These are phyloP conservation scores for Saussurea involucrata DNA, from an alignment of 129 eudicot genomes.

Conservation along the genomic window DNA sequence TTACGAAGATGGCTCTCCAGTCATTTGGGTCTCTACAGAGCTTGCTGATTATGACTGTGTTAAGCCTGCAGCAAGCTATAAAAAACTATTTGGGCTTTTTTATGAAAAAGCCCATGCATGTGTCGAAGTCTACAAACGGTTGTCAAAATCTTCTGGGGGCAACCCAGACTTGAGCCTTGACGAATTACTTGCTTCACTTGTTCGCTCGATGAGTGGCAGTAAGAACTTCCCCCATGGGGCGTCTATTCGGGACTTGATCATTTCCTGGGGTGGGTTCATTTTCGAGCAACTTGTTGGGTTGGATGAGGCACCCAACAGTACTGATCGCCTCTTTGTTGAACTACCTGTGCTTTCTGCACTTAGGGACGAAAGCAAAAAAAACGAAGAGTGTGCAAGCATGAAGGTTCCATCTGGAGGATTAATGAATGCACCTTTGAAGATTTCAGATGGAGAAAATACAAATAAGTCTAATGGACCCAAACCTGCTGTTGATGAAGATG, in stretches of 20 bases:
- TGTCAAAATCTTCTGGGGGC: constrained; percentile 65
- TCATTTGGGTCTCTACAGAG: constrained; percentile 76
- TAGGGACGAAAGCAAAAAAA: constrained; percentile 49
- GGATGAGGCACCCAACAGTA: constrained; percentile 51
- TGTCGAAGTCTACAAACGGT: constrained; percentile 55
- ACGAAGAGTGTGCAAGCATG: constrained; percentile 12
- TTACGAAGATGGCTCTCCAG: constrained; percentile 74
- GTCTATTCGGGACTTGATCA: constrained; percentile 53
- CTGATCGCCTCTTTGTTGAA: constrained; percentile 41
- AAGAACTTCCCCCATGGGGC: constrained; percentile 54
- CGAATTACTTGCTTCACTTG: constrained; percentile 63
- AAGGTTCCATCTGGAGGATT: neutral
- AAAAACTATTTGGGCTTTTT: constrained; percentile 49
- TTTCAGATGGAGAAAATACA: constrained; percentile 39
- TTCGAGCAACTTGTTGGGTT: constrained; percentile 65
- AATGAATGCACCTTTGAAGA: constrained; percentile 30
- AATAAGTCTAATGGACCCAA: constrained; percentile 10
- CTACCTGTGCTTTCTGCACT: constrained; percentile 60
- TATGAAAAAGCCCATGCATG: constrained; percentile 65
- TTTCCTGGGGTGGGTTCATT: constrained; percentile 72
- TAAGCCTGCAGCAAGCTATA: constrained; percentile 56
- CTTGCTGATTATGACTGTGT: constrained; percentile 77
- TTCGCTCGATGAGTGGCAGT: constrained; percentile 54
- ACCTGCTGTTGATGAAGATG: constrained; percentile 49
- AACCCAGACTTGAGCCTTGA: constrained; percentile 52